A percentile compares a stretch with the other conserved stretches of the same genome.
Evolutionary conservation across 495 filamentous ascomycete species (phyloP).

Genomic region (Friedmanniomyces simplex): DNA sequence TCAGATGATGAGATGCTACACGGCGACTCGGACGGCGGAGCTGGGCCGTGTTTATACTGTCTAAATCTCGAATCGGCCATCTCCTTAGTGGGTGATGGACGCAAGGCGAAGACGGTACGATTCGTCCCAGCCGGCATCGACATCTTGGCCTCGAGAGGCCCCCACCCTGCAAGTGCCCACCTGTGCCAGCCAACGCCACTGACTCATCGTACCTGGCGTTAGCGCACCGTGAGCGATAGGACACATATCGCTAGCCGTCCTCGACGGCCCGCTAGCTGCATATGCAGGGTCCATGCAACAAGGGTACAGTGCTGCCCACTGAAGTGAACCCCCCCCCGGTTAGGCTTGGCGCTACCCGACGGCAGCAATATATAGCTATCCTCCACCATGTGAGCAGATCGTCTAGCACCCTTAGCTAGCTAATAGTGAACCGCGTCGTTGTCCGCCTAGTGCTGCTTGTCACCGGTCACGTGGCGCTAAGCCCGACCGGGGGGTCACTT

Average conservation of each 20-base stretch:
- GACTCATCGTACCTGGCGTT: background rate
- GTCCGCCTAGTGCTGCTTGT: too few relatives aligned
- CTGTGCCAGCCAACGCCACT: background rate
- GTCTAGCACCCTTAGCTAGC: too few relatives aligned
- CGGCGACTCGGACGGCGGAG: background rate
- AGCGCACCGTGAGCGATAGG: background rate
- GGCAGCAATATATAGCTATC: too few relatives aligned
- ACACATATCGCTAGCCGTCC: background rate
- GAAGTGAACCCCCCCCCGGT: too few relatives aligned
- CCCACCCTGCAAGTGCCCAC: background rate
- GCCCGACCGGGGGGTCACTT: too few relatives aligned
- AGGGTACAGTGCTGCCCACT: too few relatives aligned
- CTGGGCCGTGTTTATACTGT: background rate
- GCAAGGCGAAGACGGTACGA: background rate
- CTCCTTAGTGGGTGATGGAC: too few relatives aligned
- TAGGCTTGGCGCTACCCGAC: too few relatives aligned
- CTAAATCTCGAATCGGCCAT: too few relatives aligned
- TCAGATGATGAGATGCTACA: background rate
- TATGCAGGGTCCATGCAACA: background rate
- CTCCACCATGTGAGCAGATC: too few relatives aligned
- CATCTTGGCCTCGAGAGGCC: background rate
- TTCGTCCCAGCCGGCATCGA: background rate
- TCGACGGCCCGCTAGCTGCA: background rate
- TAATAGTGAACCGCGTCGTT: too few relatives aligned
- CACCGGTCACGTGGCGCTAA: too few relatives aligned